Percentiles rank a stretch among this genome's conserved stretches.
Conservation (phyloP, 208 protist genomes). For the Angomonas deanei region DNA sequence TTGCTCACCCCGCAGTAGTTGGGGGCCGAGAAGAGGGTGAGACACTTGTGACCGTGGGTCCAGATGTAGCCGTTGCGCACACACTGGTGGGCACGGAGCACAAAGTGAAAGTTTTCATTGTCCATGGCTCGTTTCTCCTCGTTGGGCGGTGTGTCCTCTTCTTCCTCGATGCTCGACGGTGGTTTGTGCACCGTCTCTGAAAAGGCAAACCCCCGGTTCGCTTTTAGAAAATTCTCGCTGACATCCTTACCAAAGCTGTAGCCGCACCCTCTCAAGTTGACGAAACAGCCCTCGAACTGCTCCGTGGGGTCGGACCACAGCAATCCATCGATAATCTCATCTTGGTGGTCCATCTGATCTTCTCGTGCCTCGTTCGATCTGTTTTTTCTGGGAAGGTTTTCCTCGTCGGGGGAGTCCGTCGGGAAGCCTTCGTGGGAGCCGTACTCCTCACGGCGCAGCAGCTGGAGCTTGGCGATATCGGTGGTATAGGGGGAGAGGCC, state of each 20-base stretch:
- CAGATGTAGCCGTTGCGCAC: conserved; percentile 84
- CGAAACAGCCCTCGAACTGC: conserved; percentile 33
- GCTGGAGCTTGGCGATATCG: conserved; percentile 34
- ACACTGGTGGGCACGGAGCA: conserved; percentile 92
- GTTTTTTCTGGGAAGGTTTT: too few relatives aligned
- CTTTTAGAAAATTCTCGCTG: conserved; percentile 55
- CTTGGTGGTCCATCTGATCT: conserved; percentile 35
- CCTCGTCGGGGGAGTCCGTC: too few relatives aligned
- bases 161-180: conserved; percentile 2
- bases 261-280: conserved; percentile 63
- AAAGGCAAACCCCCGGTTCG: conserved; percentile 50
- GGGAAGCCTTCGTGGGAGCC: conserved; percentile 22
- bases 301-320: conserved; percentile 99
- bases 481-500: conserved; percentile 66
- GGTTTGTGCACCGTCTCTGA: conserved; percentile 14
- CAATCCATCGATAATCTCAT: conserved; percentile 97
- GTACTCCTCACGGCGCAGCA: conserved; percentile 60
- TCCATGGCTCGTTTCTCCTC: conserved; percentile 10
- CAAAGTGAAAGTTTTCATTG: conserved; percentile 81
- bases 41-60: conserved; percentile 32
- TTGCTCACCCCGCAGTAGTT: conserved; percentile 77
- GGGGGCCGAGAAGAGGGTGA: conserved; percentile 84
- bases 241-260: conserved; percentile 74
- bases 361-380: background rate
- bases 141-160: background rate